Percentiles rank a stretch among this genome's conserved stretches.
Conservation (phyloP, 805 yeast genomes). For the Candida palmyrensis region DNA sequence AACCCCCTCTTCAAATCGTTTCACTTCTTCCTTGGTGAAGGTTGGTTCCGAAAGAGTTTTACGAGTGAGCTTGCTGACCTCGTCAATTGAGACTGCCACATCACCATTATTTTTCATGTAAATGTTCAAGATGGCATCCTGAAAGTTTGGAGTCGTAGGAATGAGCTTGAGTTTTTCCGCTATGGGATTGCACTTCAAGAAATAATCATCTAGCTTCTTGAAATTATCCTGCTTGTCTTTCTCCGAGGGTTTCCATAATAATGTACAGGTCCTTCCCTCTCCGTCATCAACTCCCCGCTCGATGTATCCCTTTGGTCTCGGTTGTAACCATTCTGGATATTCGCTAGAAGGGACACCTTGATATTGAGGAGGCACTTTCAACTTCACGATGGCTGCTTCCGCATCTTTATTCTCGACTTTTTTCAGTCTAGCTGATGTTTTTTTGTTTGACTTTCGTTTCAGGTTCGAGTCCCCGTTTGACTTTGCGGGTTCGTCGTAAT, state of each 20-base stretch:
- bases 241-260: conserved; percentile 59
- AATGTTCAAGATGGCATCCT: conserved; percentile 64
- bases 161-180: conserved; percentile 53
- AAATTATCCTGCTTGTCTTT: conserved; percentile 22
- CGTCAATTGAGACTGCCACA: conserved; percentile 40
- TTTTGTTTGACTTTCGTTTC: conserved; percentile 10
- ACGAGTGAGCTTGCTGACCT: conserved; percentile 47
- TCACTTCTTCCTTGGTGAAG: conserved; percentile 56
- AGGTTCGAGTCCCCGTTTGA: conserved; percentile 7
- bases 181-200: conserved; percentile 48
- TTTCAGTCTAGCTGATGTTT: conserved; percentile 12
- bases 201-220: conserved; percentile 45
- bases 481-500: conserved; percentile 48
- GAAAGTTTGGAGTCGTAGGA: conserved; percentile 72
- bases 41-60: conserved; percentile 72
- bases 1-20: conserved; percentile 71
- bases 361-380: conserved; percentile 46
- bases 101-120: conserved; percentile 52
- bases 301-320: conserved; percentile 71
- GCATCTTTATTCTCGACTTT: conserved; percentile 10
- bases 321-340: conserved; percentile 73
- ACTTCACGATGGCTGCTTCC: conserved; percentile 15
- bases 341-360: conserved; percentile 37
- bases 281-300: conserved; percentile 76
- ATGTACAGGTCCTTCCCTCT: conserved; percentile 44